phyloP scores from a whole-genome alignment of 352 stramenopile species.

The Pythium graminicola region DNA sequence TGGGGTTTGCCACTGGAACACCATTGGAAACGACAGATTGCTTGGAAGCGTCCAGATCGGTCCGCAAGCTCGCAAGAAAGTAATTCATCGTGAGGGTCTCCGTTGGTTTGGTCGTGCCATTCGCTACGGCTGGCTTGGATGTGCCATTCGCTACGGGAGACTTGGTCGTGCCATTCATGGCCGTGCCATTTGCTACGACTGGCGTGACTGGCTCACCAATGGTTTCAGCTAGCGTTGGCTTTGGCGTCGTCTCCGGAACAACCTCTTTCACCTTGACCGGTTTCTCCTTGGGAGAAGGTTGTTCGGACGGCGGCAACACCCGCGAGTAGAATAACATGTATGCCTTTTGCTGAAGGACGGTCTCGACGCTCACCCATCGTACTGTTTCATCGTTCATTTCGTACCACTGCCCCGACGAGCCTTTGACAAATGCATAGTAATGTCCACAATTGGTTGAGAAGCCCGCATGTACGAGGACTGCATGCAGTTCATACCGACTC shows the following conservation, averaged over 20 bases:
- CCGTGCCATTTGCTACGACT: neutral
- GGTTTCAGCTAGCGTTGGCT: neutral
- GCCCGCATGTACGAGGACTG: slow-evolving; percentile 82
- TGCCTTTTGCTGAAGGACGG: slow-evolving; percentile 79
- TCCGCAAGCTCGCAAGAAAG: slow-evolving; percentile 61
- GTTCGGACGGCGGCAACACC: slow-evolving; percentile 43
- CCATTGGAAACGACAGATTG: too few species aligned
- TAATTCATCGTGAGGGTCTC: slow-evolving; percentile 47
- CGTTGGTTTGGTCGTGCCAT: neutral
- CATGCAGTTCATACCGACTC: slow-evolving; percentile 69
- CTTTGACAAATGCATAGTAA: slow-evolving; percentile 88
- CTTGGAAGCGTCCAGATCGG: slow-evolving; percentile 9
- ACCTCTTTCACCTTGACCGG: neutral
- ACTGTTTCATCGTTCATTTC: slow-evolving; percentile 90
- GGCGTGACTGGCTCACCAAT: slow-evolving; percentile 3
- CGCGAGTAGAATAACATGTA: slow-evolving; percentile 91
- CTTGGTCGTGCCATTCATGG: neutral
- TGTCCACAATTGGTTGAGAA: slow-evolving; percentile 87
- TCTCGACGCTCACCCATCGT: slow-evolving; percentile 80
- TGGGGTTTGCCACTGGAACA: slow-evolving; percentile 1
- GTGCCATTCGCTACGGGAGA: neutral
- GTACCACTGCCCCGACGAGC: slow-evolving; percentile 86
- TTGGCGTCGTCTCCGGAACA: neutral
- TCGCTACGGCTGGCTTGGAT: neutral
- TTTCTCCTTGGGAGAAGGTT: slow-evolving; percentile 29